phyloP scores from a whole-genome alignment of 805 yeast genomes.

The Candida yuanshanica region DNA sequence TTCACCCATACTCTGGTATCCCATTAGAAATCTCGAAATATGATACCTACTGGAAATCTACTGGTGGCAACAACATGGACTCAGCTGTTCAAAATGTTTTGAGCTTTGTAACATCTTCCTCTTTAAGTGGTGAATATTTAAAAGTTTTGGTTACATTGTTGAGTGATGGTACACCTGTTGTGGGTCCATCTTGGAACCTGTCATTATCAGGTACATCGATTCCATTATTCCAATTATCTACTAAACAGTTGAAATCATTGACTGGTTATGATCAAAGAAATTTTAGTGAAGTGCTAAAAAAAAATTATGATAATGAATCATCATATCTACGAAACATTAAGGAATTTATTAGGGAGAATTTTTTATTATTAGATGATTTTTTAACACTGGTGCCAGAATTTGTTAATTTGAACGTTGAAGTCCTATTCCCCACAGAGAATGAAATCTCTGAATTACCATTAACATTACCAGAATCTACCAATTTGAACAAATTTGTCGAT shows the following conservation, averaged over 20 bases:
- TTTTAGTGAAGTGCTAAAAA: conserved; percentile 26
- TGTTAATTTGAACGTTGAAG: conserved; percentile 67
- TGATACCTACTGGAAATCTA: conserved; percentile 96
- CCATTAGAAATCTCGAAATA: conserved; percentile 86
- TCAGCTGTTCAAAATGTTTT: conserved; percentile 30
- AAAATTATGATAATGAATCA: conserved; percentile 5
- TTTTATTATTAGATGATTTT: conserved; percentile 56
- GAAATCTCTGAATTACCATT: conserved; percentile 38
- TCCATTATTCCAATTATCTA: conserved; percentile 52
- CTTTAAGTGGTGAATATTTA: conserved; percentile 75
- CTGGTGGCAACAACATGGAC: conserved; percentile 40
- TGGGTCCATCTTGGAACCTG: conserved; percentile 63
- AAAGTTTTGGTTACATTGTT: conserved; percentile 65
- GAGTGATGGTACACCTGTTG: conserved; percentile 81
- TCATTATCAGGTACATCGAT: conserved; percentile 45
- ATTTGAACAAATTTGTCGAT: conserved; percentile 74
- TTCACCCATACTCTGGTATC: conserved; percentile 81
- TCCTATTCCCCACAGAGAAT: conserved; percentile 63
- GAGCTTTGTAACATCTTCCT: conserved; percentile 86
- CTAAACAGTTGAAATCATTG: conserved; percentile 27
- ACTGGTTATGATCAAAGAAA: conserved; percentile 28
- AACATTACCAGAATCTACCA: conserved; percentile 36
- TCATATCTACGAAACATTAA: conserved; percentile 3
- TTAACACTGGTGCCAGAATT: conserved; percentile 49
- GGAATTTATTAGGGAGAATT: conserved; percentile 24